phyloP scores from a whole-genome alignment of 768 basidiomycete species.

The Suillus occidentalis region DNA sequence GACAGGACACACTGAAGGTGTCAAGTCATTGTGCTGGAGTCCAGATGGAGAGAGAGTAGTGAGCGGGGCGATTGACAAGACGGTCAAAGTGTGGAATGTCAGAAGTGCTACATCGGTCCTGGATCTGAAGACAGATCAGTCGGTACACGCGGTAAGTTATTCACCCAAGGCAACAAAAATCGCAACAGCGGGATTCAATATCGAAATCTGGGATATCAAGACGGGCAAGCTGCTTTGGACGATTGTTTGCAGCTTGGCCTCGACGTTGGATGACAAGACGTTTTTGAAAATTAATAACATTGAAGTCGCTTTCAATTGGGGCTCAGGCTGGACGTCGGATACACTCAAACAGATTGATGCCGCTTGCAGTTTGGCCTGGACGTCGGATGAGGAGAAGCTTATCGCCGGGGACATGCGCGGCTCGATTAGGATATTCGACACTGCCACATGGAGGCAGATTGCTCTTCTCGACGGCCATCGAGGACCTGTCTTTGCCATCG shows the following conservation, averaged over 20 bases:
- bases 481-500: constrained; percentile 22
- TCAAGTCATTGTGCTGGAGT: constrained; percentile 30
- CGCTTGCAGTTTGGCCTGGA: not conserved
- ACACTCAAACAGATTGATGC: not conserved
- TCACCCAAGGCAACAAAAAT: constrained; percentile 26
- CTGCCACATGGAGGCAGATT: not conserved
- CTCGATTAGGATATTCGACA: not conserved
- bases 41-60: not conserved
- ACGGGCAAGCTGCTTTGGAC: constrained; percentile 17
- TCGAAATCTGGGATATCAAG: constrained; percentile 32
- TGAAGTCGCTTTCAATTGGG: too few species aligned
- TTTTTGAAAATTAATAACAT: too few species aligned
- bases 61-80: not conserved
- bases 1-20: constrained; percentile 17
- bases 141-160: constrained; percentile 25
- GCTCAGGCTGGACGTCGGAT: too few species aligned
- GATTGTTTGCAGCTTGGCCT: not conserved
- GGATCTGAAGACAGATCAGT: constrained; percentile 15
- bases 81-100: not conserved
- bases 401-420: not conserved
- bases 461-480: constrained; percentile 19
- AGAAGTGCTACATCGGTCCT: not conserved
- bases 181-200: constrained; percentile 27
- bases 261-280: too few species aligned
- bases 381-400: not conserved